Evolutionary conservation across 129 eudicot species (phyloP), one percentile per base, ranked within the genome.

Genomic region (Tagetes erecta): DNA sequence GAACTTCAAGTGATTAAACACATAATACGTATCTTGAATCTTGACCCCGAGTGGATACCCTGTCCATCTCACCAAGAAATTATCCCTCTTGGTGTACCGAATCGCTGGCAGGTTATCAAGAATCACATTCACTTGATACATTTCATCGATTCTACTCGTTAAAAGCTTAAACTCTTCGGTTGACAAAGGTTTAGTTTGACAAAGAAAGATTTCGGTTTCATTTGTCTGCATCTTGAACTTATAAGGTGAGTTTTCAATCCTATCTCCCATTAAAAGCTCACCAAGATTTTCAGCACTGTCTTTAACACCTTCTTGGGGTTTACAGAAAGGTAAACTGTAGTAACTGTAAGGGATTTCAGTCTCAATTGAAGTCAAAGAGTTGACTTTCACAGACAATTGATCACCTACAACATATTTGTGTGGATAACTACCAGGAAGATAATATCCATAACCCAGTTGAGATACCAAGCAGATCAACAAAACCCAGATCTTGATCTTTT

Each of bases 221-320:
- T 55, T 55, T 7, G 62, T 27, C 11, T 55, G 62, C 62, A 55
- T 55, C 62, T 55, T 55, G 35, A 55, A 55, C 62, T 27, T 55
- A 55, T 55, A 55, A 4, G 62, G 62, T 31, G 62, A 55, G 8
- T 55, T 55, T 55, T 55, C 62, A 4, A 55, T 55, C 34, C 62
- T 55, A 55, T 55, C 62, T 55, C 62, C 62, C 62, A 55, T 55
- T 31, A 55, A 55, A 55, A 55, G 62, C 62, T 55, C 62, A 55
- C 62, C 62, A 55, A 55, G 62, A 55, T 55, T 55, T 35, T 55
- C 62, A 55, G 62, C 62, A 55, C 62, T 55, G 6, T 55, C 62
- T 20, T 55, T 55, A 27, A 55, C 62, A 55, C 62, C 62, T n/a
- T 55, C 62, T 55, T 55, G 62, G 36, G 62, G 62, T 20, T 55